phyloP scores from a whole-genome alignment of 2,329 filamentous ascomycete species.

The Aspergillus niger region DNA sequence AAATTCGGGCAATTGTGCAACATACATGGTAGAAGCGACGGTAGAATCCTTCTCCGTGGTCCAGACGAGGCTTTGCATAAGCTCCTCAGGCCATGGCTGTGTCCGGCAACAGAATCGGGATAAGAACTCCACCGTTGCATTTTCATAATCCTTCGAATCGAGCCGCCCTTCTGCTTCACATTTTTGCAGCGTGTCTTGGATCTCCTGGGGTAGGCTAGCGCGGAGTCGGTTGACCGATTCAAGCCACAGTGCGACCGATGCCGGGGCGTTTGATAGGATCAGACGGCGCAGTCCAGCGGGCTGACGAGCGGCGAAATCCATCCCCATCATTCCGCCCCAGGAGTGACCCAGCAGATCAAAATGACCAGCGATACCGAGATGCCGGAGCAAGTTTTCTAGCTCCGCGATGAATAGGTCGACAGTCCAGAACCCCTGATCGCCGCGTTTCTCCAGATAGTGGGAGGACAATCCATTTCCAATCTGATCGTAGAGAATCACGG shows the following conservation, averaged over 20 bases:
- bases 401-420: conserved; percentile 3
- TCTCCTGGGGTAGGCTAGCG: not conserved
- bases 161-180: not conserved
- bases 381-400: not conserved
- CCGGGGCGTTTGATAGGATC: conserved; percentile 1
- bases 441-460: conserved; percentile 1
- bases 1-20: not conserved
- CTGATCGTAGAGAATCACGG: conserved; percentile 5
- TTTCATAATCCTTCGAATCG: conserved; percentile 1
- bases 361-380: not conserved
- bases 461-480: conserved; percentile 8
- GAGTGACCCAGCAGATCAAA: conserved; percentile 8
- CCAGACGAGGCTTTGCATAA: conserved; percentile 4
- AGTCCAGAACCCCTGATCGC: not conserved
- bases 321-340: conserved; percentile 6
- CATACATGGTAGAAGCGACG: conserved; percentile 1
- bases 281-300: conserved; percentile 1
- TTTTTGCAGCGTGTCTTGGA: not conserved
- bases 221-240: conserved; percentile 4
- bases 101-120: not conserved
- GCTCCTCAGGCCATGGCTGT: conserved; percentile 3
- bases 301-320: conserved; percentile 1
- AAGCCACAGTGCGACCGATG: not conserved
- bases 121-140: conserved; percentile 5
- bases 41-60: conserved; percentile 4